phyloP scores from a whole-genome alignment of 1,284 basidiomycete genomes.

The Sporisorium exsertum region DNA sequence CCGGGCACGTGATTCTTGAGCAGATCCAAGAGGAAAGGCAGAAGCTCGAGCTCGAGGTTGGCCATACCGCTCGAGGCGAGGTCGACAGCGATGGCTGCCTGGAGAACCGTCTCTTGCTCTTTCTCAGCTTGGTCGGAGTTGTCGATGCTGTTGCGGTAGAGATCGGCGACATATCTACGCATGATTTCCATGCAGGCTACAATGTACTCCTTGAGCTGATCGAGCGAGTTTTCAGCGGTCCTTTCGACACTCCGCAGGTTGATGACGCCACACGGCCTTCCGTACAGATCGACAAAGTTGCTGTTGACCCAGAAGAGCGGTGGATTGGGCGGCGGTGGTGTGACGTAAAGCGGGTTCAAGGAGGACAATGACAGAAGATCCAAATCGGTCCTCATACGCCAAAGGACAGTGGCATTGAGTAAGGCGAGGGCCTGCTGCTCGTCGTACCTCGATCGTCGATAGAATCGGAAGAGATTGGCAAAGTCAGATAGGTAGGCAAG shows the following conservation, averaged over 20 bases:
- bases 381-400: constrained; percentile 62
- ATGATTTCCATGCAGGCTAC: constrained; percentile 65
- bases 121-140: constrained; percentile 1
- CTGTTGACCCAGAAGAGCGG: constrained; percentile 67
- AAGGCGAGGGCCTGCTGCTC: constrained; percentile 39
- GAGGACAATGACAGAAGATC: constrained; percentile 50
- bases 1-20: constrained; percentile 68
- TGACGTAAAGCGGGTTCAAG: constrained; percentile 62
- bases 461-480: constrained; percentile 62
- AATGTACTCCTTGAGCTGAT: constrained; percentile 66
- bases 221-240: constrained; percentile 53
- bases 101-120: constrained; percentile 43
- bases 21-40: constrained; percentile 66
- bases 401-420: constrained; percentile 49
- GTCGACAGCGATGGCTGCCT: constrained; percentile 61
- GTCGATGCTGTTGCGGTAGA: constrained; percentile 24
- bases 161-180: constrained; percentile 58
- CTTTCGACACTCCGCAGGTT: constrained; percentile 61
- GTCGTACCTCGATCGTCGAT: constrained; percentile 50
- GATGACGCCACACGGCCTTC: constrained; percentile 63
- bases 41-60: constrained; percentile 65
- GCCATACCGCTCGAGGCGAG: constrained; percentile 57
- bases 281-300: constrained; percentile 58
- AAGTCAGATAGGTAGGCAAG: constrained; percentile 36
- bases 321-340: constrained; percentile 45